Base-by-base conservation (phyloP, 176 grass and related monocot species). In the Ampelocalamus luodianensis region DNA sequence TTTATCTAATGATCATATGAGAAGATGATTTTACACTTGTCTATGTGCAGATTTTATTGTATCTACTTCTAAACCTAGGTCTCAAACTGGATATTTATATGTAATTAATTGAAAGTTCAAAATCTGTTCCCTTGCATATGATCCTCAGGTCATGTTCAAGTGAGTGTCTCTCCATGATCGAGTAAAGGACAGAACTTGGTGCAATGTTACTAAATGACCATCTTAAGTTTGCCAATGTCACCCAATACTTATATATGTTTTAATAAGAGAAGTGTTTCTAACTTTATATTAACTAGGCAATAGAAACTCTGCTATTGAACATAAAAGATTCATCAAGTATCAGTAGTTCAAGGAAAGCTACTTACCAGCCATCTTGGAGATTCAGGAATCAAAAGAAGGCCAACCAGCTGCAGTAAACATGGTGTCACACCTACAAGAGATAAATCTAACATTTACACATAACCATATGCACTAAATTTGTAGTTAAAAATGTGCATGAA, bases 361-460 rank as follows among this genome's bases (percentile, higher is more conserved):
- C 82, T 82, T 82, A 97, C 94, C 79, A 97, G 79, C 94, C 94
- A 97, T 82, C 94, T 92, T 0, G 94, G 94, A 71, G 94, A 97
- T 72, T 97, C 94, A 10, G 94, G 94, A 82, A 91, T 92, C 29
- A 92, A 85, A 71, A 90, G 49, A 79, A 97, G 89, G 44, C 94
- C 85, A 46, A 88, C 55, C 67, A 97, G 32, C 63, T 97, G 91
- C 32, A 94, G 64, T 62, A 94, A 88, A 73, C 91, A 97, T 55
- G 94, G 94, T 12, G 37, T 68, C 43, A 91, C 79, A 76, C 94
- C 94, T 97, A 78, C 32, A 86, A 85, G 5, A 55, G 8, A 42
- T 72, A 55, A 24, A 69, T 16, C 43, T 76, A 67, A 49, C 45
- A 42, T 80, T 84, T 83, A 45, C 63, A 39, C 36, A 49, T 65